Percentiles rank a stretch among this genome's conserved stretches.
These are phyloP conservation scores for Solanum peruvianum DNA, from an alignment of 257 asterid species.

Conservation along the genomic window DNA sequence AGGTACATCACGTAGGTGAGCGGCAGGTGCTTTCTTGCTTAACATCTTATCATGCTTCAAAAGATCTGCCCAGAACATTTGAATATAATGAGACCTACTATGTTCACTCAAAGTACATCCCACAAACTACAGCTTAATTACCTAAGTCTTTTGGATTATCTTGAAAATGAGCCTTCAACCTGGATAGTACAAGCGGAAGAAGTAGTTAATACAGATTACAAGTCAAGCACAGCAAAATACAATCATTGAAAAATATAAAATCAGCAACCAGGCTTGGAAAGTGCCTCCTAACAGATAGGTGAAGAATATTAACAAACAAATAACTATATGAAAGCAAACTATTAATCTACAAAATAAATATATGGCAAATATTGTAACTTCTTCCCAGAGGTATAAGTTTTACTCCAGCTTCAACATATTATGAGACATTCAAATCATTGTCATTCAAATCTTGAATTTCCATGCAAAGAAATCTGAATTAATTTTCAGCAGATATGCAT, in stretches of 20 bases:
- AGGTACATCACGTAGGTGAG: conserved; percentile 72
- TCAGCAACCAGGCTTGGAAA: not conserved
- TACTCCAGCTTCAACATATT: not conserved
- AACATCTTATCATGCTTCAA: conserved; percentile 79
- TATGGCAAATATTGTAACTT: not conserved
- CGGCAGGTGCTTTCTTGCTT: conserved; percentile 73
- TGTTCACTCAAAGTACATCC: not conserved
- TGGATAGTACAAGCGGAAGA: conserved; percentile 8
- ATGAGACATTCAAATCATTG: not conserved
- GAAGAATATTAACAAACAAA: not conserved
- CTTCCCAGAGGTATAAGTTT: not conserved
- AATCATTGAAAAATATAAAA: not conserved
- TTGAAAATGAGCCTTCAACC: conserved; percentile 94
- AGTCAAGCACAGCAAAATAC: not conserved
- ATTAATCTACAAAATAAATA: not conserved
- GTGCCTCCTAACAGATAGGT: not conserved
- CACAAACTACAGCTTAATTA: conserved; percentile 8
- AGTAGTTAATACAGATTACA: not conserved
- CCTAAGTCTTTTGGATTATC: conserved; percentile 89
- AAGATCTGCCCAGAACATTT: conserved; percentile 41
- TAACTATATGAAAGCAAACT: not conserved
- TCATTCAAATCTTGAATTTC: not conserved
- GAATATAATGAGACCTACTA: not conserved
- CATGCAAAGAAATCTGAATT: not conserved
- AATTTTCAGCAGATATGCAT: not conserved